Evolutionary conservation across 352 stramenopile genomes (phyloP), one percentile per base, ranked within the genome.

Genomic region (Elongisporangium undulatum): DNA sequence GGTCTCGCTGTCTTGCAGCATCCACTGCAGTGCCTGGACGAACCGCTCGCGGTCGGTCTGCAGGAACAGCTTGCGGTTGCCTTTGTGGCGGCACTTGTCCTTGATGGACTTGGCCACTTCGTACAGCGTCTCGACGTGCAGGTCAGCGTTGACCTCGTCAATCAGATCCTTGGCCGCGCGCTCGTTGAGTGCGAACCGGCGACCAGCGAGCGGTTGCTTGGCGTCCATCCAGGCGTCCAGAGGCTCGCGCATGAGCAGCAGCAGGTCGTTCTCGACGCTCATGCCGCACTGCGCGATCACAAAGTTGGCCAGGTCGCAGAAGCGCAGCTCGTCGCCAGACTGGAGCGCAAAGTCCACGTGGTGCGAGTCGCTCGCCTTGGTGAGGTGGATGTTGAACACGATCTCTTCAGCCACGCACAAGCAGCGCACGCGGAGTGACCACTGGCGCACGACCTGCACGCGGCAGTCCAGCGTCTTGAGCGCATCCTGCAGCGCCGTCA

Each of bases 371-470:
- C 56, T 48, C 21, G 79, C 55, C 54, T 85, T 72, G 41, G 70
- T 73, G 58, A 92, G 66, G 22, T 73, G 61, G 56, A 90, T 65
- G 16, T 58, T 66, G 62, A 92, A 87, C 16, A 55, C 61, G n/a
- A 92, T 74, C 60, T 87, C 72, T 54, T 92, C 80, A 2, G 78
- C 82, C 13, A 90, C 80, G 55, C 81, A 80, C 10, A 92, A 59
- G 67, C 78, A 85, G 53, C 62, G 68, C 19, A 77, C 82, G 20
- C 69, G 58, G 12, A 90, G 58, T 8, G 71, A 71, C 77, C 76
- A 90, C 5, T 58, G 55, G 53, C 70, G 66, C 51, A 74, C 58
- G 13, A 69, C 52, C 2, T 72, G 56, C 20, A 80, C 65, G 4
- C 68, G 66, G 53, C 78, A 87, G 49, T 74, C 66, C n/a, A 89